These are phyloP conservation scores for Backusella macrospora DNA, from an alignment of 192 early-diverging fungal species.

Conservation along the genomic window DNA sequence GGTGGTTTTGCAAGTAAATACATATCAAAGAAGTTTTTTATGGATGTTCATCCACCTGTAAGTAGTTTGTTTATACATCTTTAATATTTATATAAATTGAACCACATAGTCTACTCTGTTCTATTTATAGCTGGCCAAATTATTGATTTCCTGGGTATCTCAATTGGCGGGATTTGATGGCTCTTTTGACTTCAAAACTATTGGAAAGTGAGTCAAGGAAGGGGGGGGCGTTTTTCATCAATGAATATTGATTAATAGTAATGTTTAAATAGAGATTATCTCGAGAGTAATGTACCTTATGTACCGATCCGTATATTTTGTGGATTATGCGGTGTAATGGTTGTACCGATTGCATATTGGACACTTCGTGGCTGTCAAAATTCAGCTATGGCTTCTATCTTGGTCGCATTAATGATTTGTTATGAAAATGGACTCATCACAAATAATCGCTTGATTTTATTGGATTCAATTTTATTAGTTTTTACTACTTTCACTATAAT, in stretches of 20 bases:
- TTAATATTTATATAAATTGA: not conserved
- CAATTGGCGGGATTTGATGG: conserved; percentile 89
- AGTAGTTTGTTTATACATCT: conserved; percentile 24
- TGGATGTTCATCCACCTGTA: conserved; percentile 94
- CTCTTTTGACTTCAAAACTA: conserved; percentile 87
- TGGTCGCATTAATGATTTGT: conserved; percentile 80
- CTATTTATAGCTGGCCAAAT: conserved; percentile 40
- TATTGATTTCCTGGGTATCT: conserved; percentile 59
- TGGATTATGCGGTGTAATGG: conserved; percentile 76
- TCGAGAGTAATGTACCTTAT: conserved; percentile 87
- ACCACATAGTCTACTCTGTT: not conserved
- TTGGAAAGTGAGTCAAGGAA: conserved; percentile 65
- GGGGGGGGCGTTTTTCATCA: not conserved
- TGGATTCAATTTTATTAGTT: conserved; percentile 89
- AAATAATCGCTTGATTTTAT: conserved; percentile 88
- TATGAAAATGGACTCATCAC: conserved; percentile 91
- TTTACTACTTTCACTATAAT: conserved; percentile 80
- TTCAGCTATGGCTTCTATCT: conserved; percentile 67
- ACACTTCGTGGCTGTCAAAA: conserved; percentile 82
- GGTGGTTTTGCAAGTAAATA: conserved; percentile 93
- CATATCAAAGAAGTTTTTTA: conserved; percentile 85
- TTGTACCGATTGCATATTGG: conserved; percentile 82
- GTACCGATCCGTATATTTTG: conserved; percentile 81
- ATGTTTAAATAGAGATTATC: conserved; percentile 68
- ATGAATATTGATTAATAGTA: too few relatives aligned